Base-by-base conservation (phyloP, 805 yeast genomes). In the Danielia reshetovae region DNA sequence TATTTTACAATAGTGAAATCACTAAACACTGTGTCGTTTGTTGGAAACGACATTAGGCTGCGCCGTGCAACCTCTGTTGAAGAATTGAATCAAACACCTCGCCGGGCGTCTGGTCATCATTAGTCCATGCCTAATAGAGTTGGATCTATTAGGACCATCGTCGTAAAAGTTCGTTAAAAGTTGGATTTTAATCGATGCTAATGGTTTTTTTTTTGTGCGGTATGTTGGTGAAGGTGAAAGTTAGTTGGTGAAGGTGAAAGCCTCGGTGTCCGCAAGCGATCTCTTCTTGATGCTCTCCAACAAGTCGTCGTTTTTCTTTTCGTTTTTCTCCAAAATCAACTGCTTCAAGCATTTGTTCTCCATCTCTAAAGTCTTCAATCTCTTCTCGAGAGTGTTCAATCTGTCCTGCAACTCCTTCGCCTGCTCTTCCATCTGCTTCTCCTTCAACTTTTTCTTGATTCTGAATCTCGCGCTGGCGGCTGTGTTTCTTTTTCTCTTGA, bases 401-500 rank as follows among this genome's bases (percentile, higher is more conserved):
- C 75, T 61, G 21, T 84, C 89, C 48, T 77, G 79, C 48, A 90
- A 68, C 40, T 83, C 89, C 48, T 76, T 75, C 13, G 89, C 73
- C 39, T 73, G 77, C 39, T 79, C 69, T 60, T 89, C 96, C 79
- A 90, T 75, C 55, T 89, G 90, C 62, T 85, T 93, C 62, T 90
- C 97, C 58, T 86, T 84, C 62, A 83, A 53, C 72, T 90, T 89
- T 77, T 85, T 88, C 73, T 86, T 87, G 55, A 87, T 76, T 45
- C 98, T 74, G 69, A 90, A 90, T 40, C 97, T 71, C 4, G 97
- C 97, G 14, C 90, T 79, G 1, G 98, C 97, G 1, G 93, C 96
- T 0, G 96, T 88, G 62, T 88, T 89, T 49, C 94, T 74, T 45
- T 83, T 77, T 42, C 95, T 74, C 62, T 86, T 90, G 52, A 84